A percentile compares a stretch with the other conserved stretches of the same genome.
Evolutionary conservation across 2,329 filamentous ascomycete genomes (phyloP).

Genomic region (Monosporascus sp.): DNA sequence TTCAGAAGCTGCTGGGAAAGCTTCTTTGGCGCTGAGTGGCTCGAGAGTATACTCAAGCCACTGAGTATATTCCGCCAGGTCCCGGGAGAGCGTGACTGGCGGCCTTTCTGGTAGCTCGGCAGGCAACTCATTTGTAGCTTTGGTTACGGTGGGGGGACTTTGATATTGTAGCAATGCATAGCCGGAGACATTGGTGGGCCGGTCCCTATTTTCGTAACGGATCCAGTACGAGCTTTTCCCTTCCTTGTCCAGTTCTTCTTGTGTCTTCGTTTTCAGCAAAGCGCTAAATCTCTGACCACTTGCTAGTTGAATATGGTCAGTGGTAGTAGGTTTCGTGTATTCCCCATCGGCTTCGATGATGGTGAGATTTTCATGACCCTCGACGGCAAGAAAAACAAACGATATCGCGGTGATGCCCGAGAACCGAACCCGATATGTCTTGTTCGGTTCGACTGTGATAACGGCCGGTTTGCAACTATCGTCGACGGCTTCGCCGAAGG

Average conservation of each 20-base stretch:
- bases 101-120: conserved; percentile 24
- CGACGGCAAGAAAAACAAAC: conserved; percentile 48
- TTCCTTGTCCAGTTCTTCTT: conserved; percentile 33
- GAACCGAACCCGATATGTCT: conserved; percentile 57
- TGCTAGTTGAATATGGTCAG: conserved; percentile 48
- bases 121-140: neutral
- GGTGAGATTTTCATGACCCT: conserved; percentile 48
- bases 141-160: neutral
- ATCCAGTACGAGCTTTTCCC: conserved; percentile 37
- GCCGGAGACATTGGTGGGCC: conserved; percentile 37
- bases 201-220: conserved; percentile 45
- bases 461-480: conserved; percentile 39
- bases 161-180: conserved; percentile 46
- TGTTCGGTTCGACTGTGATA: conserved; percentile 54
- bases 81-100: conserved; percentile 23
- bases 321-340: conserved; percentile 44
- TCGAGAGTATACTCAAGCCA: conserved; percentile 45
- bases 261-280: conserved; percentile 48
- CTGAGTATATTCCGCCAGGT: conserved; percentile 20
- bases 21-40: conserved; percentile 23
- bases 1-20: conserved; percentile 36
- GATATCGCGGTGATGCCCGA: conserved; percentile 53
- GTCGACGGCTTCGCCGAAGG: conserved; percentile 29
- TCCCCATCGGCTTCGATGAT: conserved; percentile 57
- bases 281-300: conserved; percentile 56